These are phyloP conservation scores for Mediolabrus comicus DNA, from an alignment of 108 stramenopile genomes.

Conservation along the genomic window DNA sequence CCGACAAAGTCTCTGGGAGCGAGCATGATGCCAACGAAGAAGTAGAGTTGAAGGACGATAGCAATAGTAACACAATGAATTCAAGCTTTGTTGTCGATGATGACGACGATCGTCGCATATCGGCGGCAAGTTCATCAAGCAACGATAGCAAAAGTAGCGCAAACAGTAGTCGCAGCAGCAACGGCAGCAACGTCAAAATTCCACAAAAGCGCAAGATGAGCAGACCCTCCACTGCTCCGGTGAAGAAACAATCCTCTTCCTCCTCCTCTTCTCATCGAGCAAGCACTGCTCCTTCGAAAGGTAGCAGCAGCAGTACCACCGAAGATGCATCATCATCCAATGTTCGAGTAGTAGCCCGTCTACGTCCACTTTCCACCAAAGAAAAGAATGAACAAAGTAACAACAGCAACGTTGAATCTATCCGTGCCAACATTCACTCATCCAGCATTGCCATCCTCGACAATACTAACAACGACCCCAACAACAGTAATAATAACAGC, in stretches of 20 bases:
- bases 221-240: neutral
- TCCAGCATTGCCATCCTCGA: neutral
- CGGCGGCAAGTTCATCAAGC: neutral
- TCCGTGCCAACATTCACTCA: slow-evolving; percentile 6
- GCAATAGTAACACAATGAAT: neutral
- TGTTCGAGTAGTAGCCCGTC: slow-evolving; percentile 81
- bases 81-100: neutral
- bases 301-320: neutral
- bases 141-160: neutral
- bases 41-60: too few relatives aligned
- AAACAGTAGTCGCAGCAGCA: neutral
- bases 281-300: neutral
- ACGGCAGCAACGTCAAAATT: neutral
- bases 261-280: neutral
- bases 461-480: neutral
- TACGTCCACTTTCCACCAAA: slow-evolving; percentile 91
- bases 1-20: too few relatives aligned
- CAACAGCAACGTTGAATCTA: slow-evolving; percentile 25
- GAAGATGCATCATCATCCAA: slow-evolving; percentile 8
- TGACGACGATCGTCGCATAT: neutral
- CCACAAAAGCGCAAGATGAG: neutral
- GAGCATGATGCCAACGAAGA: too few relatives aligned
- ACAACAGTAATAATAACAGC: neutral
- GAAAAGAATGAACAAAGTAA: slow-evolving; percentile 79
- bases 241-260: neutral